Evolutionary conservation across 768 basidiomycete genomes (phyloP), one percentile per base, ranked within the genome.

Genomic region (Auricularia cornea): DNA sequence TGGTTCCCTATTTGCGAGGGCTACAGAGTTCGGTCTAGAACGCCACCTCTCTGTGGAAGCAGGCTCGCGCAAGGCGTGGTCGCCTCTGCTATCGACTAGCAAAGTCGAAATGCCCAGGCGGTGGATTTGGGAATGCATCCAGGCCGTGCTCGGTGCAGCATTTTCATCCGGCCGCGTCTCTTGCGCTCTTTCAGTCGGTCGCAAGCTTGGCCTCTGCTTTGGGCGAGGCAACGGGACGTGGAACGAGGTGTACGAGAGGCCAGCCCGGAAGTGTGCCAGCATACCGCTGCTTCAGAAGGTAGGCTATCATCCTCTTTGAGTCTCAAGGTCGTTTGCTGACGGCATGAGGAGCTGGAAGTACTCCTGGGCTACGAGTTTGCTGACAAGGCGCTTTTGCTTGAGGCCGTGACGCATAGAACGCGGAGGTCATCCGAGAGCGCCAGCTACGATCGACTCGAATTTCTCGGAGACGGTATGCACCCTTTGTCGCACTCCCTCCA

Each of bases 371-470:
- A 95, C 68, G 74, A 76, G 29, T 93, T 94, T 71, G 78, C 80
- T 62, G 77, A 80, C 23, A 80, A 82, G n/a, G 77, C 81, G 59
- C 72, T 91, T 16, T 74, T 95, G 2, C 69, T 89, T 8, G 87
- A 93, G 74, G 92, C 92, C 8, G 74, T 93, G 20, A 92, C 90
- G 0, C 94, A 96, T 70, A 89, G 92, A 0, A 92, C 90, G 0
- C 89, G 89, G 67, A 77, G 80, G 11, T 72, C 72, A 2, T 71
- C 74, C 1, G 80, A 79, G 14, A 78, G 78, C 11, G 76, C 83
- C 5, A 90, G 89, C 2, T 95, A 95, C 72, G 89, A 96, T 65
- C 83, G 94, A 14, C 76, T 94, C 11, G 94, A 96, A 68, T 94
- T 93, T 68, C 80, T 96, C 2, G 94, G 94, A 33, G 94, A 96